Evolutionary conservation across 2,329 filamentous ascomycete genomes (phyloP).

Genomic region (Neonectria coccinea): DNA sequence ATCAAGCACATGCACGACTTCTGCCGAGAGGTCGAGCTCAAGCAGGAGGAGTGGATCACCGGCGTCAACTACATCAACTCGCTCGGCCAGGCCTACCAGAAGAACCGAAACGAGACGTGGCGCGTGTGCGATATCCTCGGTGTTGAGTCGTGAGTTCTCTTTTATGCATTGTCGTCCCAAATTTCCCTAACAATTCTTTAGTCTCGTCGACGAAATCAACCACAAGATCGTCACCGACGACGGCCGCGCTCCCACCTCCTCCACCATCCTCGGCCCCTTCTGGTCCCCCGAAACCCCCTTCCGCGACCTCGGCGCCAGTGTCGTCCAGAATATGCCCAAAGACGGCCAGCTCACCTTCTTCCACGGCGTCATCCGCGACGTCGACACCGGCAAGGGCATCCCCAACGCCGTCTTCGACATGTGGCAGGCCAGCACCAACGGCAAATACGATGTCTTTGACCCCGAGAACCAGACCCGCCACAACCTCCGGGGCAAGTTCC

Average conservation of each 20-base stretch:
- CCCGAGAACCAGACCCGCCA: constrained; percentile 76
- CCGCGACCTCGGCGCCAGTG: constrained; percentile 73
- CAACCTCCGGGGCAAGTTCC: constrained; percentile 83
- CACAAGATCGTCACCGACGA: constrained; percentile 73
- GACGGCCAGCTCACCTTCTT: constrained; percentile 72
- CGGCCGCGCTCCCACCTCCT: constrained; percentile 74
- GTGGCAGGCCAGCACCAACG: constrained; percentile 82
- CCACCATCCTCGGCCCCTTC: constrained; percentile 81
- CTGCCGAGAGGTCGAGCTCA: constrained; percentile 80
- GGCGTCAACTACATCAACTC: constrained; percentile 82
- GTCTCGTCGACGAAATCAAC: constrained; percentile 70
- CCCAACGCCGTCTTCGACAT: constrained; percentile 78
- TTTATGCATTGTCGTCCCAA: background rate
- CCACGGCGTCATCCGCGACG: constrained; percentile 75
- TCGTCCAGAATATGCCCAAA: constrained; percentile 72
- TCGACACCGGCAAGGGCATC: constrained; percentile 74
- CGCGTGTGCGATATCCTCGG: constrained; percentile 80
- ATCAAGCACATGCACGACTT: constrained; percentile 84
- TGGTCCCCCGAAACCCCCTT: constrained; percentile 82
- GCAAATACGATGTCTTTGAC: constrained; percentile 82
- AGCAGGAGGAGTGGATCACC: constrained; percentile 80
- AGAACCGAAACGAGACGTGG: constrained; percentile 79
- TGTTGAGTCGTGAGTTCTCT: constrained; percentile 71
- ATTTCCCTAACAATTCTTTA: constrained; percentile 41
- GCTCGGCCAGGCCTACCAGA: constrained; percentile 75